These are phyloP conservation scores for Trichoderma koningii DNA, from an alignment of 2,329 filamentous ascomycete species.

Conservation along the genomic window DNA sequence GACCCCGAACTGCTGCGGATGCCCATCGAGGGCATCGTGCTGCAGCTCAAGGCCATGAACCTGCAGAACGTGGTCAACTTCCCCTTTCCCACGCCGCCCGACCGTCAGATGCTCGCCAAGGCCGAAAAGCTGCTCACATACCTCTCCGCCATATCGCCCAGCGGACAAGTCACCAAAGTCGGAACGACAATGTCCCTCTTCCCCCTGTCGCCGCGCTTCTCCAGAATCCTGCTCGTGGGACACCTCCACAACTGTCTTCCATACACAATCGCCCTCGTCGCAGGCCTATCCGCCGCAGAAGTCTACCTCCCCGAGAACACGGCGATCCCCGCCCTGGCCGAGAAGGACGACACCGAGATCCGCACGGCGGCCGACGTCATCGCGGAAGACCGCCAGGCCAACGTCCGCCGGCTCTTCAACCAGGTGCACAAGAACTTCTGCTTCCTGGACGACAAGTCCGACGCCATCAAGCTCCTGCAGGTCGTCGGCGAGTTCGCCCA, in stretches of 20 bases:
- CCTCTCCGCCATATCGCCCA: conserved; percentile 73
- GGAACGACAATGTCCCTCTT: conserved; percentile 85
- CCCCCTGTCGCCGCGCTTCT: conserved; percentile 85
- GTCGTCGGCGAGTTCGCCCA: conserved; percentile 86
- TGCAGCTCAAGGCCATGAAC: conserved; percentile 94
- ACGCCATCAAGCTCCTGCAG: conserved; percentile 87
- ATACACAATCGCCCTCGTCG: conserved; percentile 85
- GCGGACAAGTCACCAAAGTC: conserved; percentile 74
- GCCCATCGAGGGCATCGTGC: conserved; percentile 87
- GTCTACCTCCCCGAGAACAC: conserved; percentile 83
- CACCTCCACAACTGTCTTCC: conserved; percentile 79
- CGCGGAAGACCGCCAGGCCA: conserved; percentile 69
- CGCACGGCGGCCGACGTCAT: conserved; percentile 68
- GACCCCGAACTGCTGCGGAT: conserved; percentile 88
- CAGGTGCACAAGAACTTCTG: conserved; percentile 77
- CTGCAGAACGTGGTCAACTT: conserved; percentile 90
- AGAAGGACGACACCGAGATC: conserved; percentile 50
- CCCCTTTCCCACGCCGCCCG: conserved; percentile 90
- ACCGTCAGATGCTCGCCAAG: conserved; percentile 71
- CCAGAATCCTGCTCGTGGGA: conserved; percentile 87
- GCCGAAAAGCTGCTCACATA: conserved; percentile 87
- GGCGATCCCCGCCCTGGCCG: conserved; percentile 61
- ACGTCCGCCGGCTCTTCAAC: conserved; percentile 63
- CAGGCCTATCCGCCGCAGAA: conserved; percentile 84
- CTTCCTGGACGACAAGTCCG: conserved; percentile 77